phyloP scores from a whole-genome alignment of 2,329 filamentous ascomycete genomes.

The Lojkania enalia region DNA sequence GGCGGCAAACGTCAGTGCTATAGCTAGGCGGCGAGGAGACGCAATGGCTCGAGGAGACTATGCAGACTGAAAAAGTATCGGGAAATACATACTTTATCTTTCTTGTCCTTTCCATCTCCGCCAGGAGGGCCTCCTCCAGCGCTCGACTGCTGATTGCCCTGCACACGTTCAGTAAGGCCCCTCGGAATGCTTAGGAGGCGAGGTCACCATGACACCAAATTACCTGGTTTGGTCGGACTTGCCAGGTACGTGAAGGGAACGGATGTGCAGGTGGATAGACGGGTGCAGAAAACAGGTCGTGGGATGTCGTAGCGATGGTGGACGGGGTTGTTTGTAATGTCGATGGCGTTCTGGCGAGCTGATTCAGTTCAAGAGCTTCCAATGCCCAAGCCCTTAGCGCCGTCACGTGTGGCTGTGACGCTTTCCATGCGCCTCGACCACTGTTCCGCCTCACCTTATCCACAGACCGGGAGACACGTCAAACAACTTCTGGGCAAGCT shows the following conservation, averaged over 20 bases:
- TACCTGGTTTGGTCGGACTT: conserved; percentile 9
- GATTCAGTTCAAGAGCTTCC: conserved; percentile 26
- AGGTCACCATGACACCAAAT: conserved; percentile 39
- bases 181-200: conserved; percentile 20
- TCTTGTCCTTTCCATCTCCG: conserved; percentile 87
- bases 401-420: conserved; percentile 14
- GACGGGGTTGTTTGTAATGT: conserved; percentile 38
- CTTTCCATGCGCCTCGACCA: conserved; percentile 10
- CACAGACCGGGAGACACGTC: conserved; percentile 42
- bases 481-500: conserved; percentile 11
- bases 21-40: conserved; percentile 11
- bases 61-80: conserved; percentile 3
- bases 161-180: conserved; percentile 43
- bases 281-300: conserved; percentile 3
- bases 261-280: background rate
- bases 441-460: conserved; percentile 29
- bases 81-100: conserved; percentile 60
- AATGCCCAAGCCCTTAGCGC: conserved; percentile 15
- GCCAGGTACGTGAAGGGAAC: background rate
- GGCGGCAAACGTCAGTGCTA: conserved; percentile 19
- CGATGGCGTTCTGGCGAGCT: conserved; percentile 30
- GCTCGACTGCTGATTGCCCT: conserved; percentile 87
- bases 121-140: conserved; percentile 72
- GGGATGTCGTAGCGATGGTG: too few species aligned
- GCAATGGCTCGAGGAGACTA: conserved; percentile 3